A percentile compares a stretch with the other conserved stretches of the same genome.
Evolutionary conservation across 176 grass and related monocot genomes (phyloP).

Genomic region (Oryza nivara): DNA sequence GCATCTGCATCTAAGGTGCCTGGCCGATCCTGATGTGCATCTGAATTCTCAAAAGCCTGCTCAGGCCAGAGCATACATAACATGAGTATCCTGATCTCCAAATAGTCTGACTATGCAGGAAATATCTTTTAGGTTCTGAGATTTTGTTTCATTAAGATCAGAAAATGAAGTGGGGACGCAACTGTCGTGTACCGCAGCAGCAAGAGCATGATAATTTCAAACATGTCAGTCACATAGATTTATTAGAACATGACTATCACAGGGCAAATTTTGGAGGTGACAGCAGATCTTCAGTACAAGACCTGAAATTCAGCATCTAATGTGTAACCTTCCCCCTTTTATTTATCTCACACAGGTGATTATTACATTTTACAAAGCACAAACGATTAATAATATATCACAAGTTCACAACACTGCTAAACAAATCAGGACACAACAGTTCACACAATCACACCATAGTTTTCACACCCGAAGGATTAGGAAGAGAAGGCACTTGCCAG

Average conservation of each 20-base stretch:
- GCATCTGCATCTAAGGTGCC: no score
- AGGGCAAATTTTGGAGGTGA: not conserved
- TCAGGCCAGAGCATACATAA: no score
- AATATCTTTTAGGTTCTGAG: not conserved
- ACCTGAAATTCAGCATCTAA: constrained; percentile 10
- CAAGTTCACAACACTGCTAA: not conserved
- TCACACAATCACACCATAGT: constrained; percentile 16
- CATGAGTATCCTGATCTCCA: no score
- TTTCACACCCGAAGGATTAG: constrained; percentile 19
- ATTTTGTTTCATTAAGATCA: not conserved
- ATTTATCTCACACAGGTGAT: constrained; percentile 38
- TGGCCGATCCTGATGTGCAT: no score
- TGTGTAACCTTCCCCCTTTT: constrained; percentile 26
- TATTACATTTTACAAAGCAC: not conserved
- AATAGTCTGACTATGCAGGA: no score
- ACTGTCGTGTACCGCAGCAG: not conserved
- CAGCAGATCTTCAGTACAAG: not conserved
- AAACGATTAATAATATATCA: not conserved
- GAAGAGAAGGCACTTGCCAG: constrained; percentile 19
- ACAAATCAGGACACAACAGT: constrained; percentile 14
- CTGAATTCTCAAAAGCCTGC: no score
- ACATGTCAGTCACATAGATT: not conserved
- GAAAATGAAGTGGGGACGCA: not conserved
- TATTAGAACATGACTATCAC: not conserved
- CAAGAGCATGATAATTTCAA: not conserved